Base-by-base conservation (phyloP, 805 yeast genomes). In the Candida verbasci region DNA sequence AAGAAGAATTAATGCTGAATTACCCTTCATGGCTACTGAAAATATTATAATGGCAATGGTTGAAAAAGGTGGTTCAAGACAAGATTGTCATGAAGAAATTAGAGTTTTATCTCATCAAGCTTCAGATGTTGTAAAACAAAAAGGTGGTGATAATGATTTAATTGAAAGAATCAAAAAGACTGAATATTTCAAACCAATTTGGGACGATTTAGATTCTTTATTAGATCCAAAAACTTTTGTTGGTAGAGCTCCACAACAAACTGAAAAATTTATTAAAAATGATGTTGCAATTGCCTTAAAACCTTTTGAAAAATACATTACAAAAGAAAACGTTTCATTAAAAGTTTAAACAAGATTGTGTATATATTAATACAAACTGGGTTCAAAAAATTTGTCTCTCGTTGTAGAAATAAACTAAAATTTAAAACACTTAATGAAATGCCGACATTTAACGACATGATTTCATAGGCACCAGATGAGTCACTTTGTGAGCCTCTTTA, bases 11-110 rank as follows among this genome's bases (percentile, higher is more conserved):
- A 78, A 58, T 60, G 76, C 96, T 35, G 98, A 93, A 68, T 74
- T 93, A 56, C 98, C 98, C 50, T 93, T 93, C 76, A 93, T 93
- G 98, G 98, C 98, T 49, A 93, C 98, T 40, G 98, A 93, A 70
- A 93, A 93, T 68, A 78, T 93, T 62, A 93, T 93, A 63, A 93
- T 93, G 98, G 98, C 98, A 37, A 93, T 93, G 97, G 98, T 93
- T 40, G 95, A 88, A 67, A 82, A 83, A 61, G 97, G 97, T 52
- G 97, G 86, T 22, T 88, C 95, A 22, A 84, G 98, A 76, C 98
- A 93, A 73, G 96, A 91, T 40, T 91, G 96, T 56, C 98, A 93
- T 66, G 98, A 93, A 72, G 84, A 85, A 67, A 89, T 93, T 67
- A 82, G 98, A 67, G 97, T 93, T 21, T 74, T 93, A 42, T 86